Evolutionary conservation across 495 filamentous ascomycete genomes (phyloP), one percentile per base, ranked within the genome.

Genomic region (Xylaria longipes): DNA sequence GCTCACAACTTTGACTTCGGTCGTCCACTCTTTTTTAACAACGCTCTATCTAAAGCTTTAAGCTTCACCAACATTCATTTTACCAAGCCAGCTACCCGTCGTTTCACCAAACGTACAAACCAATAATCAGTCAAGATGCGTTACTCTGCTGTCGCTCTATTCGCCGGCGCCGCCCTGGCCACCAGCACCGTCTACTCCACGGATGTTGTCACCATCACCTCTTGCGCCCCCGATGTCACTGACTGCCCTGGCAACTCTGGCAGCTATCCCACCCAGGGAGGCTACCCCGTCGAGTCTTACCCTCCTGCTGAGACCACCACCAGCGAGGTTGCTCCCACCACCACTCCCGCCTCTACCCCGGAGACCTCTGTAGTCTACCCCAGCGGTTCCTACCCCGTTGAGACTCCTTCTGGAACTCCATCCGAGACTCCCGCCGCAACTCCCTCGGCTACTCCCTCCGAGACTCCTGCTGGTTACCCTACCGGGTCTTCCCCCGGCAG

Each of bases 201-300:
- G 70, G 83, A 88, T 75, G 80, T 82, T 73, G 79, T 85, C 64
- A 90, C 88, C 79, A 82, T 89, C 81, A 90, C 87, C 71, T 89
- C 83, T 61, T 87, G 84, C 80, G 79, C 71, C 68, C 78, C 83
- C 12, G 78, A 77, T 25, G 84, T 88, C 70, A 82, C 85, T 80
- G 73, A 87, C 82, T 89, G 87, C 87, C 86, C 87, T 58, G 85
- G 71, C 68, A 72, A 69, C 71, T 39, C 73, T 50, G 45, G 41
- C 14, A 15, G 14, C 45, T 65, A 72, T 74, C 62, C 73, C 71
- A 77, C 75, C 72, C 56, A 69, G 70, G 52, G 65, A 62, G 68
- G 65, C 31, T 68, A 63, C 69, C 50, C 72, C 33, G 70, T 65
- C 57, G 68, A 82, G 50, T 73, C 77, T 63, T 72, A 81, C 66